These are phyloP conservation scores for Stagonosporopsis tanaceti DNA, from an alignment of 2,329 filamentous ascomycete species.

Conservation along the genomic window DNA sequence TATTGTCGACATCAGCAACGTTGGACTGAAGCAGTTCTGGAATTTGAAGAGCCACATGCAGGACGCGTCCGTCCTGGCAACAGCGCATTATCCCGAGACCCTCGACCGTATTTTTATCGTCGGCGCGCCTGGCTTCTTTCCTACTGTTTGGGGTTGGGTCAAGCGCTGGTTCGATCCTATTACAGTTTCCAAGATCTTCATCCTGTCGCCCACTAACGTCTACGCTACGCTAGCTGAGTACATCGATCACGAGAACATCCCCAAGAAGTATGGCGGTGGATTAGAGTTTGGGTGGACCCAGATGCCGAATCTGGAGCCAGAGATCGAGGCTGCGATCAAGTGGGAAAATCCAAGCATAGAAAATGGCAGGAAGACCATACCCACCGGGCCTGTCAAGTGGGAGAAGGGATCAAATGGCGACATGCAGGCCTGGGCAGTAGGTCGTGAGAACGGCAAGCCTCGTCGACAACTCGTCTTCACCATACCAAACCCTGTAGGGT, in stretches of 20 bases:
- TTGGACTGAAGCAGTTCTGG: conserved; percentile 94
- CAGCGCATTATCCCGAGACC: conserved; percentile 94
- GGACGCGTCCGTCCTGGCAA: conserved; percentile 85
- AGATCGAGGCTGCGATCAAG: conserved; percentile 51
- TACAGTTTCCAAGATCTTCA: conserved; percentile 91
- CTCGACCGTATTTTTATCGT: conserved; percentile 88
- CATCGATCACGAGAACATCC: conserved; percentile 83
- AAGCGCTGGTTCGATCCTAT: conserved; percentile 93
- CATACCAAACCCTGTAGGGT: conserved; percentile 43
- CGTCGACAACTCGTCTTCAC: conserved; percentile 52
- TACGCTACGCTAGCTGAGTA: conserved; percentile 79
- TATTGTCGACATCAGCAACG: conserved; percentile 89
- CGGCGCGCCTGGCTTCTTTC: conserved; percentile 88
- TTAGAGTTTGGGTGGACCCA: conserved; percentile 84
- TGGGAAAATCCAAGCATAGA: conserved; percentile 50
- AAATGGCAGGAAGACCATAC: conserved; percentile 52
- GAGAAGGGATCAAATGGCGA: conserved; percentile 52
- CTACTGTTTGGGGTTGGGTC: conserved; percentile 92
- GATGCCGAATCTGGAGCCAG: conserved; percentile 72
- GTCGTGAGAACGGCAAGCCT: conserved; percentile 52
- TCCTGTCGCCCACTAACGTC: conserved; percentile 77
- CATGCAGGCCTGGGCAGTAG: conserved; percentile 56
- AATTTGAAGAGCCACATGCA: conserved; percentile 95
- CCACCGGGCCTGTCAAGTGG: conserved; percentile 59
- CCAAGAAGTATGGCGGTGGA: conserved; percentile 86